A percentile compares a stretch with the other conserved stretches of the same genome.
Evolutionary conservation across 139 green algal species (phyloP).

Genomic region (Ettlia oleoabundans): DNA sequence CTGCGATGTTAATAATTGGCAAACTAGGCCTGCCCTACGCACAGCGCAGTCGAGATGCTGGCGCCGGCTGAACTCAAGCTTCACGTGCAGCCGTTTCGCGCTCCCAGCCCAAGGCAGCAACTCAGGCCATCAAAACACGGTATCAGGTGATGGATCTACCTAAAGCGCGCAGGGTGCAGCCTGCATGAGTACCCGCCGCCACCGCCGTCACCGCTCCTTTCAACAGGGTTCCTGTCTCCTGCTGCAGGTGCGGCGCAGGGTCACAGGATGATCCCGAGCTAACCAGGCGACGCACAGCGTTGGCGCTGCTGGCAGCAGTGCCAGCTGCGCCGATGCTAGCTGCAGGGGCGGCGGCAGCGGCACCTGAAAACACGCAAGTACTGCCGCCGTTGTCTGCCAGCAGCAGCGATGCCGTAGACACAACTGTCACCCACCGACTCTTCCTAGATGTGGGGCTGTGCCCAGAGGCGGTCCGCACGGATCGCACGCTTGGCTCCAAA

Average conservation of each 20-base stretch:
- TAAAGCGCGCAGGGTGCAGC: too few relatives aligned
- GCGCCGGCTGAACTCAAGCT: too few relatives aligned
- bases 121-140: too few relatives aligned
- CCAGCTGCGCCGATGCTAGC: background rate
- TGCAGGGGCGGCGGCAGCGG: background rate
- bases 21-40: too few relatives aligned
- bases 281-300: background rate
- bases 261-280: background rate
- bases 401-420: background rate
- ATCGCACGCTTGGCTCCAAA: constrained; percentile 66
- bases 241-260: background rate
- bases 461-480: constrained; percentile 22
- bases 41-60: too few relatives aligned
- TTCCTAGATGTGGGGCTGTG: constrained; percentile 47
- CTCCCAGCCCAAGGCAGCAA: too few relatives aligned
- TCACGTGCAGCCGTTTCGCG: too few relatives aligned
- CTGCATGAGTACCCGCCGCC: too few relatives aligned
- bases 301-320: background rate
- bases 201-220: too few relatives aligned
- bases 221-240: background rate
- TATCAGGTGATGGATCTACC: too few relatives aligned
- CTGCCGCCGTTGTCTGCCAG: background rate
- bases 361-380: background rate
- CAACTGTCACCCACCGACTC: constrained; percentile 7
- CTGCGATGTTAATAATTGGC: too few relatives aligned